These are phyloP conservation scores for Deuterostichococcus epilithicus DNA, from an alignment of 139 green algal genomes.

Conservation along the genomic window DNA sequence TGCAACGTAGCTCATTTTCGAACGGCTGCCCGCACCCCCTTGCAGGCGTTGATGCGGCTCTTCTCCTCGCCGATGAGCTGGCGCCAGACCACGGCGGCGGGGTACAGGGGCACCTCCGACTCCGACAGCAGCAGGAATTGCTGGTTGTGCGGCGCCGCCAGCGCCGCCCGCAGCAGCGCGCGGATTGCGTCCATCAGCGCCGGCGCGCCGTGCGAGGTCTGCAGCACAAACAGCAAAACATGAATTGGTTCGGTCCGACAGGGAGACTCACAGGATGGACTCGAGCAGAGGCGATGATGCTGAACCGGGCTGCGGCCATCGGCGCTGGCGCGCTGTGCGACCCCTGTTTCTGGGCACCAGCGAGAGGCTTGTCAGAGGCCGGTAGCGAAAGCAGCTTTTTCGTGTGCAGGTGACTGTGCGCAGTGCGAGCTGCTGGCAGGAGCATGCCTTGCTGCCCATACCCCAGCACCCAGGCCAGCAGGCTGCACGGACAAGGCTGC, in stretches of 20 bases:
- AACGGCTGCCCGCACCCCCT: neutral
- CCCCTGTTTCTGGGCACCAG: no score
- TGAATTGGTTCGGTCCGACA: conserved; percentile 11
- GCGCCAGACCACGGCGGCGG: conserved; percentile 4
- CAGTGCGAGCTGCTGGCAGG: no score
- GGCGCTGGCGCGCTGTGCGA: no score
- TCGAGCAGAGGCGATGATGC: no score
- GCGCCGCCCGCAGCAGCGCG: conserved; percentile 21
- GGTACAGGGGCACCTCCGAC: conserved; percentile 30
- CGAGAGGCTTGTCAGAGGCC: no score
- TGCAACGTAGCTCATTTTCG: no score
- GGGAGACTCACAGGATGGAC: neutral
- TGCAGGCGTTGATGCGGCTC: conserved; percentile 34
- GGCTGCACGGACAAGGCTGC: no score
- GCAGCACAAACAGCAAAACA: conserved; percentile 3
- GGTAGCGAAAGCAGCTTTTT: no score
- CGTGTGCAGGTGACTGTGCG: no score
- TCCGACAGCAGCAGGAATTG: conserved; percentile 40
- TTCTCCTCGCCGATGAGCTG: conserved; percentile 19
- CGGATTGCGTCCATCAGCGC: conserved; percentile 24
- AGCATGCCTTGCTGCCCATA: no score
- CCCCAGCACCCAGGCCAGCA: no score
- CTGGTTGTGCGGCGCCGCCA: conserved; percentile 27
- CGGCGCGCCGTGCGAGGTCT: conserved; percentile 1
- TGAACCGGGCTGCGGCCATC: no score